Evolutionary conservation across 768 basidiomycete species (phyloP).

Genomic region (Mycena metata): DNA sequence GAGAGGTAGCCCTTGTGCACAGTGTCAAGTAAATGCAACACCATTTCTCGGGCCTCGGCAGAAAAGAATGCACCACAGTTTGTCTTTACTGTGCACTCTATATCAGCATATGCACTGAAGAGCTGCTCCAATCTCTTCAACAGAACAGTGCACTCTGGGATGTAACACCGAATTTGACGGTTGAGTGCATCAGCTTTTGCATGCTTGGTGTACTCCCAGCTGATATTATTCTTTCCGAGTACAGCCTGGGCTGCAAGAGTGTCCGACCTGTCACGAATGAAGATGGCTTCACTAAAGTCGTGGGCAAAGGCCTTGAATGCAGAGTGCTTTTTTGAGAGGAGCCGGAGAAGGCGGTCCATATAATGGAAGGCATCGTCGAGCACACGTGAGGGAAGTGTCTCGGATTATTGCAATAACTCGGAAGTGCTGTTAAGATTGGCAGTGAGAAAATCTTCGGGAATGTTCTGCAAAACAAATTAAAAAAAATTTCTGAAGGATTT

Average conservation of each 20-base stretch:
- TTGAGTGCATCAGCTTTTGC: not conserved
- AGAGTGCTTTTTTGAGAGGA: constrained; percentile 4
- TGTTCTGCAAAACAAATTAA: too few species aligned
- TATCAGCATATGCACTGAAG: not conserved
- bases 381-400: constrained; percentile 7
- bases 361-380: constrained; percentile 20
- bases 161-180: not conserved
- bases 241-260: not conserved
- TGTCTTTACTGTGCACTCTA: not conserved
- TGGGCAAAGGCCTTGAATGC: constrained; percentile 3
- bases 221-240: not conserved
- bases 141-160: not conserved
- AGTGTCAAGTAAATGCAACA: constrained; percentile 2
- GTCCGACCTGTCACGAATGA: not conserved
- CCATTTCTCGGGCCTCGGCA: constrained; percentile 10
- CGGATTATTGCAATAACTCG: not conserved
- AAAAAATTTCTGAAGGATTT: too few species aligned
- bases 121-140: not conserved
- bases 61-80: constrained; percentile 4
- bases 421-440: not conserved
- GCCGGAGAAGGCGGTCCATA: constrained; percentile 4
- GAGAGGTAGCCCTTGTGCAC: constrained; percentile 36
- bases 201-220: constrained; percentile 1
- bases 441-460: too few species aligned
- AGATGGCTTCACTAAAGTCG: constrained; percentile 10